Conservation (phyloP, 805 yeast genomes). For the Ascoidea asiatica region DNA sequence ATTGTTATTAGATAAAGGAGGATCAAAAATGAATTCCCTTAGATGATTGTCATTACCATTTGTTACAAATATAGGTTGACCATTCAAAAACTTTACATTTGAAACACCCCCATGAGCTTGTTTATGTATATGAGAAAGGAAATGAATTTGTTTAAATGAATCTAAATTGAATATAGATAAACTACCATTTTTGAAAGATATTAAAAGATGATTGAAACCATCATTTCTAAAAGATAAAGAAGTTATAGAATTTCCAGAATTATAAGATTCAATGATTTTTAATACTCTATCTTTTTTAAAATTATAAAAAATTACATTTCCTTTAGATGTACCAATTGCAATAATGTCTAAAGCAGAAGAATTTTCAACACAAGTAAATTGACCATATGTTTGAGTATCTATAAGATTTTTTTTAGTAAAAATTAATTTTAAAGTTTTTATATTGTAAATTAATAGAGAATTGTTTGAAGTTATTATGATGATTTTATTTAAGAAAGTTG, state of each 20-base stretch:
- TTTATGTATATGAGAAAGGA: conserved; percentile 57
- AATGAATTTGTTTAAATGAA: conserved; percentile 59
- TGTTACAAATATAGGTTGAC: conserved; percentile 83
- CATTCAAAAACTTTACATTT: conserved; percentile 62
- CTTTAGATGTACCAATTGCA: conserved; percentile 64
- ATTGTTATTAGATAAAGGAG: conserved; percentile 57
- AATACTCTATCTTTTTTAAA: conserved; percentile 47
- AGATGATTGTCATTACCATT: conserved; percentile 85
- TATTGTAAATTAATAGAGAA: conserved; percentile 52
- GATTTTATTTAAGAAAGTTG: conserved; percentile 85
- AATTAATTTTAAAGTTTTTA: conserved; percentile 63
- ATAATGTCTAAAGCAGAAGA: conserved; percentile 83
- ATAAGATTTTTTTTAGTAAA: conserved; percentile 33
- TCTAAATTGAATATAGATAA: conserved; percentile 75
- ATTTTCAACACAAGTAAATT: conserved; percentile 55
- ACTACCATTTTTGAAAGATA: conserved; percentile 72
- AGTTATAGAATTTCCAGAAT: conserved; percentile 29
- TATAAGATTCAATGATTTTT: conserved; percentile 32
- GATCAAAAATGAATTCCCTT: conserved; percentile 89
- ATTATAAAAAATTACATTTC: conserved; percentile 54
- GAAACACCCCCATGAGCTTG: conserved; percentile 70
- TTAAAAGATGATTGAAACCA: conserved; percentile 70
- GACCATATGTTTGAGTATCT: conserved; percentile 30
- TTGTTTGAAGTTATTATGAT: conserved; percentile 64
- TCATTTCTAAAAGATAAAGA: conserved; percentile 84